Conservation (phyloP, 176 grass and related monocot genomes). For the Calamus simplicifolius region DNA sequence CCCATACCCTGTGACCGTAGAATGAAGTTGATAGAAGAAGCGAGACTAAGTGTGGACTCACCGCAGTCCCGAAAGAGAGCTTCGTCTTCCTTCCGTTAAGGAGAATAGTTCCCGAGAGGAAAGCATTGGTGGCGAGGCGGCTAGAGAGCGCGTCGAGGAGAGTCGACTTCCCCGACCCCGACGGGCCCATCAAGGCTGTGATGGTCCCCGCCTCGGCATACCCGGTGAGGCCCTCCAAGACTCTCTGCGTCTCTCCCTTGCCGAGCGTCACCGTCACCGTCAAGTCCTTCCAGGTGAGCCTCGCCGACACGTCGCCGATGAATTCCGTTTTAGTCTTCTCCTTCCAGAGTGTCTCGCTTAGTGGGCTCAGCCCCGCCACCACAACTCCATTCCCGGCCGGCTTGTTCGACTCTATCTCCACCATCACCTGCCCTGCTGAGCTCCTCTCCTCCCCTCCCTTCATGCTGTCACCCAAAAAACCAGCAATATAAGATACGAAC, state of each 20-base stretch:
- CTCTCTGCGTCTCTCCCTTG: constrained; percentile 63
- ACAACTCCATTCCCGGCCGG: constrained; percentile 33
- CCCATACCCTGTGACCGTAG: too few relatives aligned
- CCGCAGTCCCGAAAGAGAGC: constrained; percentile 94
- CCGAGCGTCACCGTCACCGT: constrained; percentile 68
- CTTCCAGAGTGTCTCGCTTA: constrained; percentile 88
- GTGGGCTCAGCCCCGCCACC: constrained; percentile 69
- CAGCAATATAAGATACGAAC: constrained; percentile 39
- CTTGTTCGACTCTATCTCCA: constrained; percentile 66
- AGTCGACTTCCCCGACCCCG: constrained; percentile 94
- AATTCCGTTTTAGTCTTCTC: constrained; percentile 29
- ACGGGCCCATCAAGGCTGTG: constrained; percentile 89
- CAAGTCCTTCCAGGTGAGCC: constrained; percentile 98
- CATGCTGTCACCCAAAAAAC: constrained; percentile 27
- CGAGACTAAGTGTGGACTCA: constrained; percentile 8
- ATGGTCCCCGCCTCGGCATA: constrained; percentile 79
- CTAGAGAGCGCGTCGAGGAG: constrained; percentile 88
- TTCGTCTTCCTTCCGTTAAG: constrained; percentile 94
- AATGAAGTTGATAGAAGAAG: too few relatives aligned
- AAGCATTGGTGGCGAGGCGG: constrained; percentile 85
- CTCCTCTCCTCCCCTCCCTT: constrained; percentile 21
- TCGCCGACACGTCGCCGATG: constrained; percentile 71
- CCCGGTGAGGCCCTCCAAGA: constrained; percentile 84
- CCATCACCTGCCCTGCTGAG: constrained; percentile 54
- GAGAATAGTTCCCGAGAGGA: constrained; percentile 74